Evolutionary conservation across 1,284 basidiomycete species (phyloP).

Genomic region (Malassezia japonica): DNA sequence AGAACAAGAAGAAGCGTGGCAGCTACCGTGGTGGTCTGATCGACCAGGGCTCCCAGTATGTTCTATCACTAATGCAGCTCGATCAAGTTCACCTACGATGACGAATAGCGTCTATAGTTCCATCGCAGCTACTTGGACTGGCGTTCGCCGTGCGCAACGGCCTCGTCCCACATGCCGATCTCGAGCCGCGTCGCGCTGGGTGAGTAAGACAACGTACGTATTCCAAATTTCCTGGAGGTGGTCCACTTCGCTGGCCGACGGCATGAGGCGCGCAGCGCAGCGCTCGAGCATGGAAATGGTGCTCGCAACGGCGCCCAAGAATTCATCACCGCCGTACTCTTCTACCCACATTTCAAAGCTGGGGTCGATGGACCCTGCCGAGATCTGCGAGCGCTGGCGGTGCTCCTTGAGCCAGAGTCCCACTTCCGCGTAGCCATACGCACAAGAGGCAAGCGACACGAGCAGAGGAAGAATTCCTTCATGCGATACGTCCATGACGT

Average conservation of each 20-base stretch:
- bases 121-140: neutral
- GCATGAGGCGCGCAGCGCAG: conserved; percentile 55
- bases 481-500: conserved; percentile 28
- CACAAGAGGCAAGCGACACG: conserved; percentile 73
- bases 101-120: conserved; percentile 19
- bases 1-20: conserved; percentile 98
- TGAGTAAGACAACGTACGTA: conserved; percentile 51
- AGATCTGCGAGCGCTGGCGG: neutral
- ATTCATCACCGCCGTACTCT: conserved; percentile 64
- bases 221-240: conserved; percentile 69
- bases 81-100: conserved; percentile 46
- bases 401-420: conserved; percentile 50
- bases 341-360: conserved; percentile 61
- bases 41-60: conserved; percentile 37
- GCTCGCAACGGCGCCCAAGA: conserved; percentile 61
- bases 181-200: conserved; percentile 58
- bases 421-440: conserved; percentile 89
- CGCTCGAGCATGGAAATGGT: conserved; percentile 54
- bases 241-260: conserved; percentile 57
- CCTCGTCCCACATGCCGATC: conserved; percentile 81
- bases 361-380: neutral
- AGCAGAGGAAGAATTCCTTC: conserved; percentile 57
- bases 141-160: conserved; percentile 30
- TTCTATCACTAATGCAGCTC: conserved; percentile 20
- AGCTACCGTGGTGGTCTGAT: conserved; percentile 48